Evolutionary conservation across 1,139 yeast genomes (phyloP), one percentile per base, ranked within the genome.

Genomic region (Suhomyces kunorum): DNA sequence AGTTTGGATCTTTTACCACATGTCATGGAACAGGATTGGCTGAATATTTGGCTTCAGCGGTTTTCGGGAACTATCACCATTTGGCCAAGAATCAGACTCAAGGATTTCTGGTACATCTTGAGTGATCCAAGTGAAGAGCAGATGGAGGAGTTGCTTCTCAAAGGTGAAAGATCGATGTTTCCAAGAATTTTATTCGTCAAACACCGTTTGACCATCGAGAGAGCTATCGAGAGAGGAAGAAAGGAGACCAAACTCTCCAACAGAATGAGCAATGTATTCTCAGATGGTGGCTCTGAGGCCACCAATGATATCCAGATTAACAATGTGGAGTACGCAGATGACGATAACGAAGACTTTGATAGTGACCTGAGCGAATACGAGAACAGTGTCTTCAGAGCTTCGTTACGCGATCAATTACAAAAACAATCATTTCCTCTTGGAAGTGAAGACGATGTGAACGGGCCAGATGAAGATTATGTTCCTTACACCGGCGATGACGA

Each of bases 21-120:
- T 47, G 59, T 84, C 34, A 62, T 81, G 63, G 85, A 83, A 51
- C 89, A 82, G 57, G 94, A 86, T 59, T 86, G 92, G 92, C 82
- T 86, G 54, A 81, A 79, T 53, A 72, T 86, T 31, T 86, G 87
- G 76, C 63, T 86, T 27, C 95, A 86, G 61, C 69, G 76, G 43
- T 86, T 86, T 53, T 78, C 83, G 30, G 95, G 95, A 2, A 71
- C 86, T 0, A 81, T 86, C 8, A 86, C 94, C 0, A 71, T 86
- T 22, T 85, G 89, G 83, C 94, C 94, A 3, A 72, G 82, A 48
- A 77, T 81, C 49, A 65, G 66, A 32, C 58, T 83, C 13, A 61
- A 56, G 27, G 94, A 86, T 55, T 80, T 83, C 51, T 73, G 72
- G 68, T 74, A 81, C 54, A 81, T 86, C 31, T 64, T 86, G 40